These are phyloP conservation scores for Aspergillus conjunctus DNA, from an alignment of 495 filamentous ascomycete species.

Conservation along the genomic window DNA sequence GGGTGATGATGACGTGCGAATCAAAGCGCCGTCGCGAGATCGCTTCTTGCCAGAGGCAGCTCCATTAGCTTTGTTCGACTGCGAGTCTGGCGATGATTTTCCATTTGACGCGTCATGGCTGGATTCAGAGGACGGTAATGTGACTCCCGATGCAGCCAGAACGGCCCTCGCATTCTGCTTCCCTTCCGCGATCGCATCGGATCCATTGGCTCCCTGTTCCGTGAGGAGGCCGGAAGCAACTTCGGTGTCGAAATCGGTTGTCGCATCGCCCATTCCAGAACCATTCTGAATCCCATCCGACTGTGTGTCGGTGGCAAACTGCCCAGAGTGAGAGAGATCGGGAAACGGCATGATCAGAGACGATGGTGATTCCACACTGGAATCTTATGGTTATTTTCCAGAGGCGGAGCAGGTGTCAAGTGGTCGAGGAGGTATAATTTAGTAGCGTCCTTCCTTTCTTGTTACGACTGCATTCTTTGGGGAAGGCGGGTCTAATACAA, in stretches of 20 bases:
- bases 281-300: slow-evolving; percentile 32
- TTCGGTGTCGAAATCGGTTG: slow-evolving; percentile 26
- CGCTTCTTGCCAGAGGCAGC: slow-evolving; percentile 55
- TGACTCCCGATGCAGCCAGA: slow-evolving; percentile 52
- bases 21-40: slow-evolving; percentile 59
- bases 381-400: background rate
- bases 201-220: slow-evolving; percentile 35
- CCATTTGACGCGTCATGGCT: slow-evolving; percentile 36
- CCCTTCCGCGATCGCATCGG: slow-evolving; percentile 52
- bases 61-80: slow-evolving; percentile 45
- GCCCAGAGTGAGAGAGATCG: slow-evolving; percentile 33
- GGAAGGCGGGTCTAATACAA: slow-evolving; percentile 21
- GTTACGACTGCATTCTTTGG: slow-evolving; percentile 46
- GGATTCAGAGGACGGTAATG: slow-evolving; percentile 28
- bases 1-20: slow-evolving; percentile 31
- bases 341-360: slow-evolving; percentile 44
- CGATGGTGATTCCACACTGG: background rate
- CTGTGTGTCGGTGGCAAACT: slow-evolving; percentile 32
- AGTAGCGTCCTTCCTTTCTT: slow-evolving; percentile 8
- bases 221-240: slow-evolving; percentile 28
- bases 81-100: slow-evolving; percentile 26
- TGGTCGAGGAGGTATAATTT: slow-evolving; percentile 11
- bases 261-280: slow-evolving; percentile 26
- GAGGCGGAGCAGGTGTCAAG: slow-evolving; percentile 21
- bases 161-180: slow-evolving; percentile 63